phyloP scores from a whole-genome alignment of 371 early-diverging fungal genomes.

The Rhizopus sp. region DNA sequence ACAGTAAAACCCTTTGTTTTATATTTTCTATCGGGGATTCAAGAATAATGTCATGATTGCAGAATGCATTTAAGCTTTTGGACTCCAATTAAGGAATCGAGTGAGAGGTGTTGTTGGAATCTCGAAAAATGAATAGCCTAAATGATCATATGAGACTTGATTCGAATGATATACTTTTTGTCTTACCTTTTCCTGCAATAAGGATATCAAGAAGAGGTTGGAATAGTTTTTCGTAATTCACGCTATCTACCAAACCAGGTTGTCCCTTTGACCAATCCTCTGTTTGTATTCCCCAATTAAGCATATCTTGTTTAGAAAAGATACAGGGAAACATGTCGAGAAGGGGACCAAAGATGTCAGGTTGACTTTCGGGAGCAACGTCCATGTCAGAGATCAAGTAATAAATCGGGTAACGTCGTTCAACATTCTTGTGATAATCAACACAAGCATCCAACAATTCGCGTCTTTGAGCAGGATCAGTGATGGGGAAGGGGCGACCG shows the following conservation, averaged over 20 bases:
- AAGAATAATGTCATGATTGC: slow-evolving; percentile 6
- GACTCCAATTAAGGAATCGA: slow-evolving; percentile 44
- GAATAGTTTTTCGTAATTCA: slow-evolving; percentile 32
- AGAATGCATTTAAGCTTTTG: slow-evolving; percentile 22
- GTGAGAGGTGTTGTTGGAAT: slow-evolving; percentile 46
- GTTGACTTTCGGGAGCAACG: slow-evolving; percentile 28
- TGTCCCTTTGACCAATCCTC: slow-evolving; percentile 24
- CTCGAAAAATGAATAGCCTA: slow-evolving; percentile 52
- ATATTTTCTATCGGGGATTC: not conserved
- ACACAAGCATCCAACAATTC: slow-evolving; percentile 40
- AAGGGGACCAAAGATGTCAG: slow-evolving; percentile 43
- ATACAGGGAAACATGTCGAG: slow-evolving; percentile 39
- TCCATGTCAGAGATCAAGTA: slow-evolving; percentile 41
- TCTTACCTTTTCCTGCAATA: slow-evolving; percentile 43
- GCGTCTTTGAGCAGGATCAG: slow-evolving; percentile 14
- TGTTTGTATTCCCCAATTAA: slow-evolving; percentile 30
- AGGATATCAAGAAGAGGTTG: slow-evolving; percentile 44
- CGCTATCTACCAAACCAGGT: slow-evolving; percentile 17
- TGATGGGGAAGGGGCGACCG: not conserved
- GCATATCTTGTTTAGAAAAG: slow-evolving; percentile 40
- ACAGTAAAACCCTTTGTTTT: not conserved
- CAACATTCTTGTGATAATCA: slow-evolving; percentile 37
- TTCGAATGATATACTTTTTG: not conserved
- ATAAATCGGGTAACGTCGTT: slow-evolving; percentile 40
- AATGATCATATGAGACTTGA: not conserved